These are phyloP conservation scores for Trichoderma gracile DNA, from an alignment of 2,329 filamentous ascomycete species.

Conservation along the genomic window DNA sequence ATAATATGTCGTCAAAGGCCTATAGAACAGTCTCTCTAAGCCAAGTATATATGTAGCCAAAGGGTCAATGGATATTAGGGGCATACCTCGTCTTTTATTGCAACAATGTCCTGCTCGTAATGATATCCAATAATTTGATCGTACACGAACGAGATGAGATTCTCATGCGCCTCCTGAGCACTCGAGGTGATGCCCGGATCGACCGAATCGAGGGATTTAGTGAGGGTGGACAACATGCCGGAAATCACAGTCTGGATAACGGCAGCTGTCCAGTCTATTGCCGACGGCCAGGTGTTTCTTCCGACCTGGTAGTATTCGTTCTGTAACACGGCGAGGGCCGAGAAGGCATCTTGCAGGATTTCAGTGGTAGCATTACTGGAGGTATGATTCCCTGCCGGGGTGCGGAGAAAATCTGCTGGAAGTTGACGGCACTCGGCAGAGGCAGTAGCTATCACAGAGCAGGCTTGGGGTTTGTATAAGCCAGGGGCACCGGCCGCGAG, in stretches of 20 bases:
- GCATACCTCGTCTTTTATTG: conserved; percentile 61
- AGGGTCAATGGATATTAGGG: background rate
- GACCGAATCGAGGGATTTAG: conserved; percentile 53
- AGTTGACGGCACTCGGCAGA: background rate
- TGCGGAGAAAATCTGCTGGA: background rate
- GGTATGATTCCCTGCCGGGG: background rate
- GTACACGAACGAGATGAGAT: conserved; percentile 82
- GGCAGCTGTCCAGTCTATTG: conserved; percentile 93
- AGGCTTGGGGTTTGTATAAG: background rate
- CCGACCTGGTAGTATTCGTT: conserved; percentile 73
- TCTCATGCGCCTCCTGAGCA: conserved; percentile 62
- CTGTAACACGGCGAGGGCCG: conserved; percentile 75
- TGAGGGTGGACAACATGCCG: conserved; percentile 70
- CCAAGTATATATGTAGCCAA: background rate
- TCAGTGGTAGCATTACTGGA: background rate
- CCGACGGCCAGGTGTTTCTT: conserved; percentile 77
- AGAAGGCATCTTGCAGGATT: conserved; percentile 53
- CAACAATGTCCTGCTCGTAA: conserved; percentile 79
- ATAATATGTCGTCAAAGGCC: conserved; percentile 92
- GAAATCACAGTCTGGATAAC: conserved; percentile 80
- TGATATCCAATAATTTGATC: conserved; percentile 75
- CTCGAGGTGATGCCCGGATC: conserved; percentile 38
- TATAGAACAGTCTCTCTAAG: conserved; percentile 37
- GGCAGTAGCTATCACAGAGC: background rate
- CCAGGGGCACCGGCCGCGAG: background rate